These are phyloP conservation scores for Rhizopus arrhizus DNA, from an alignment of 371 early-diverging fungal species.

Conservation along the genomic window DNA sequence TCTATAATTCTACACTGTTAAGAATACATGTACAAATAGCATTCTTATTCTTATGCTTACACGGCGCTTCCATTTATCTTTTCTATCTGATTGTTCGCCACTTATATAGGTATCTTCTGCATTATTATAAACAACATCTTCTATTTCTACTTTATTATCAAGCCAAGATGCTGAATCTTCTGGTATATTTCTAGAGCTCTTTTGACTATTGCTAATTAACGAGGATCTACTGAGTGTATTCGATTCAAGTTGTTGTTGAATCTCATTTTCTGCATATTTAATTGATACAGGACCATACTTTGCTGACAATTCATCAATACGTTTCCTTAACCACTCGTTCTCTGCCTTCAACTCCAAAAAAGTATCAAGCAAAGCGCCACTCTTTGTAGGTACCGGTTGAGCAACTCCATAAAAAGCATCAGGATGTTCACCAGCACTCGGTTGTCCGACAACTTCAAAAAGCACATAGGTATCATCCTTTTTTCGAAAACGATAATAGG, in stretches of 20 bases:
- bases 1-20: constrained; percentile 6
- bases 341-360: constrained; percentile 60
- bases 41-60: constrained; percentile 14
- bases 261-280: constrained; percentile 1
- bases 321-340: constrained; percentile 49
- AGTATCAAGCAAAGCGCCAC: constrained; percentile 51
- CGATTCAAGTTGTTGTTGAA: not conserved
- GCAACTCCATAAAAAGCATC: constrained; percentile 57
- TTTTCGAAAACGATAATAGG: constrained; percentile 54
- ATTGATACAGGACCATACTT: constrained; percentile 14
- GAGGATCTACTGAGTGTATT: not conserved
- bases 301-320: constrained; percentile 35
- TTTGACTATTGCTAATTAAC: not conserved
- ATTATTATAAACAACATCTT: constrained; percentile 6
- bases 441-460: constrained; percentile 56
- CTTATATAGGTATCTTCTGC: constrained; percentile 4
- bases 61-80: constrained; percentile 29
- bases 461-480: constrained; percentile 54
- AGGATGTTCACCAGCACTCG: constrained; percentile 34
- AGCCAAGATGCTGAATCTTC: constrained; percentile 9
- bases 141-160: constrained; percentile 13
- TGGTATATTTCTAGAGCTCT: not conserved
- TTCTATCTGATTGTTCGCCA: constrained; percentile 11
- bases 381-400: constrained; percentile 53
- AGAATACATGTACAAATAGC: not conserved